Percentiles rank a stretch among this genome's conserved stretches.
phyloP scores from a whole-genome alignment of 306 rosid genomes.

The Prunus persica region DNA sequence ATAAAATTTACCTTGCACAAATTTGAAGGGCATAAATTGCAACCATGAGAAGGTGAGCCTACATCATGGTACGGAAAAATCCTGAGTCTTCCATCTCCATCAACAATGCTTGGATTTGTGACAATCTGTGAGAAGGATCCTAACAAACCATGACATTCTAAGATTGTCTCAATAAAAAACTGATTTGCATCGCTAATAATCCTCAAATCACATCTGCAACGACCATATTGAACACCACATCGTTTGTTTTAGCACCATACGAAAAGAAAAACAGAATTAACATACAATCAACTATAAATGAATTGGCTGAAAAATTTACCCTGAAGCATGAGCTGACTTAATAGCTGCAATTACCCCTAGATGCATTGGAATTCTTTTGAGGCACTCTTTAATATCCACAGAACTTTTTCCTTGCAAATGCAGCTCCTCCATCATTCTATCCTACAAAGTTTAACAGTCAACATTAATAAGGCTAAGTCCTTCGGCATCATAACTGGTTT shows the following conservation, averaged over 20 bases:
- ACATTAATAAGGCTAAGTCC: neutral
- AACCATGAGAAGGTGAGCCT: constrained; percentile 53
- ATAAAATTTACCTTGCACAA: constrained; percentile 64
- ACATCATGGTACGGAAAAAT: constrained; percentile 54
- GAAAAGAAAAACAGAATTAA: neutral
- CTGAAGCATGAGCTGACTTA: constrained; percentile 53
- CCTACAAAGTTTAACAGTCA: constrained; percentile 23
- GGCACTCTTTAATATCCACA: constrained; percentile 48
- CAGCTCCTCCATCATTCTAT: constrained; percentile 60
- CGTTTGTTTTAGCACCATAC: neutral
- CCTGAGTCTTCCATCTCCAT: constrained; percentile 50
- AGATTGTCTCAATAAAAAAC: constrained; percentile 59
- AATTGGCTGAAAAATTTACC: constrained; percentile 34
- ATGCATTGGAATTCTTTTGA: constrained; percentile 46
- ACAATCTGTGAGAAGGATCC: constrained; percentile 58
- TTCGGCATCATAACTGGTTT: neutral
- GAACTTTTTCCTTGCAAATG: constrained; percentile 56
- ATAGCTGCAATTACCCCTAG: constrained; percentile 55
- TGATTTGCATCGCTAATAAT: constrained; percentile 73
- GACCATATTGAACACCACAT: constrained; percentile 1
- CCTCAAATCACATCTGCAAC: constrained; percentile 66
- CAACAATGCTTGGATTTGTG: constrained; percentile 57
- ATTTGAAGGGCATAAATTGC: constrained; percentile 62
- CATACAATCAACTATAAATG: neutral
- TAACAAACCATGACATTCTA: constrained; percentile 56